These are phyloP conservation scores for Arthrobotrys megalospora DNA, from an alignment of 2,329 filamentous ascomycete genomes.

Conservation along the genomic window DNA sequence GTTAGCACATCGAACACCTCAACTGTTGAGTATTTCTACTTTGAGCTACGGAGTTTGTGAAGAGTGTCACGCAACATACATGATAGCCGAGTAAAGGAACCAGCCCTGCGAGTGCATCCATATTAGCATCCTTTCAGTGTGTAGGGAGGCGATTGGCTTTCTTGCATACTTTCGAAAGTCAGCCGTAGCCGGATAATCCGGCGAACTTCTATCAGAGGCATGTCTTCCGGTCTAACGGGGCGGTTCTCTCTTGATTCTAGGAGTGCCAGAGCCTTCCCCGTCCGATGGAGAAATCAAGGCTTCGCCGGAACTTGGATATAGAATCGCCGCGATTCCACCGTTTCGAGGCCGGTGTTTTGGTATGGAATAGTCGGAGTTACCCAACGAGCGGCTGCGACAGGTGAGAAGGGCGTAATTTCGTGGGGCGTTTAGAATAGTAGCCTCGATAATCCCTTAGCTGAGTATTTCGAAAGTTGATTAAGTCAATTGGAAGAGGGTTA, in stretches of 20 bases:
- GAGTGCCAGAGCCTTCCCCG: neutral
- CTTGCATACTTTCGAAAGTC: slow-evolving; percentile 53
- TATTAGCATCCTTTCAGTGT: slow-evolving; percentile 1
- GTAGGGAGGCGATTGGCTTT: neutral
- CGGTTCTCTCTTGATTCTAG: neutral
- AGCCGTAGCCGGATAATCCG: slow-evolving; percentile 55
- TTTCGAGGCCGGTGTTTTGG: no score
- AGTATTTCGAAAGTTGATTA: neutral
- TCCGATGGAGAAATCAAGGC: neutral
- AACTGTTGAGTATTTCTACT: neutral
- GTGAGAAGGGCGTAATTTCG: slow-evolving; percentile 10
- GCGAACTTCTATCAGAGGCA: slow-evolving; percentile 59
- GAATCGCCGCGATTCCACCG: neutral
- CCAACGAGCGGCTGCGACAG: neutral
- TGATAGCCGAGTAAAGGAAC: slow-evolving; percentile 80
- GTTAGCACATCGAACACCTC: neutral
- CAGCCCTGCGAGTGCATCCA: slow-evolving; percentile 70
- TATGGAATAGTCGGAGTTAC: neutral
- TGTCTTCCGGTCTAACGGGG: neutral
- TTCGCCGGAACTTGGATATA: neutral
- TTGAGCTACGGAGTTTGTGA: neutral
- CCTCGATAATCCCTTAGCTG: neutral
- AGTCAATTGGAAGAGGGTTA: neutral
- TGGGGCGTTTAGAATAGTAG: neutral
- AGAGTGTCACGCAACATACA: slow-evolving; percentile 54